Base-by-base conservation (phyloP, 768 basidiomycete species). In the Phanerochaete carnosa region DNA sequence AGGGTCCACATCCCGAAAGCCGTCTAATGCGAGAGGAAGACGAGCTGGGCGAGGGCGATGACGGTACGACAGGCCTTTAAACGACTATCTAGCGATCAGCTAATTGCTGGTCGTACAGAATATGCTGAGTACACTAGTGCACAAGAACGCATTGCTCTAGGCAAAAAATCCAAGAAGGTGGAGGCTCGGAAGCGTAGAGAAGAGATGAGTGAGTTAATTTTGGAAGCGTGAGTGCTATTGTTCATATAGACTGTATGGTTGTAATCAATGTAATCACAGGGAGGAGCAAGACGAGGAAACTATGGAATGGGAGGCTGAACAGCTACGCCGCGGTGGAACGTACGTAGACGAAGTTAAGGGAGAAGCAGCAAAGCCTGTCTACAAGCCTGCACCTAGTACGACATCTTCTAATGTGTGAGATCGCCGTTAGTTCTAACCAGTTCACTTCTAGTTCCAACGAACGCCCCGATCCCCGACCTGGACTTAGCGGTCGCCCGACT, bases 91-190 rank as follows among this genome's bases (percentile, higher is more conserved):
- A 53, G 49, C 33, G n/a, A 32, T 33, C 35, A 49, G 33, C 58
- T 58, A 57, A 57, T 29, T 3, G 28, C 47, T 55, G 45, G 45
- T 16, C 13, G 5, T 43, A 46, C 64, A 94, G 93, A 94, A 66
- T 92, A 82, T 69, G 88, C 93, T 5, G 92, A 94, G 68, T 95
- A 87, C 66, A 95, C 93, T 0, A 91, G 86, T 65, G 92, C 93
- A 0, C 87, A 92, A 73, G 92, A 94, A 64, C 80, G 93, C 33
- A 91, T 95, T 55, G 90, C 93, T 0, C 73, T 95, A 2, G 91
- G 92, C 0, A 95, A 92, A 70, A 92, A 92, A 67, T 87, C 87
- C 0, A 79, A 84, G 51, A 94, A 92, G 67, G 67, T 76, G 6
- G 93, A 92, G 66, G 87, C 86, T 1, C 75, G 73, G 45, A 88